Percentiles rank a stretch among this genome's conserved stretches.
These are phyloP conservation scores for Kwoniella shivajii DNA, from an alignment of 1,284 basidiomycete species.

Conservation along the genomic window DNA sequence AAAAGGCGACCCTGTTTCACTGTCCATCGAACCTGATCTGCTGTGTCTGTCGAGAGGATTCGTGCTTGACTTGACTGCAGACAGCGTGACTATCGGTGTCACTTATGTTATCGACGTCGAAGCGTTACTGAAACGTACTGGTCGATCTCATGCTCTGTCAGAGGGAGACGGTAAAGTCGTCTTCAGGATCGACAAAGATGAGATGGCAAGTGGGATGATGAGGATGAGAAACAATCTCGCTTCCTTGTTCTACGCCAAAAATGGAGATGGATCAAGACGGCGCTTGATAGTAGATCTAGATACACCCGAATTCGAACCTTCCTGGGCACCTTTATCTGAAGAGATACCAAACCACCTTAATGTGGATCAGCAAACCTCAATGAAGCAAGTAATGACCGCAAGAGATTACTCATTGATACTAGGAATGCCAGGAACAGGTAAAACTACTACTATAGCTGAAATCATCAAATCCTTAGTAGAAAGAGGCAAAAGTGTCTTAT, in stretches of 20 bases:
- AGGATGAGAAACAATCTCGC: conserved; percentile 88
- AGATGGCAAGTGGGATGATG: conserved; percentile 81
- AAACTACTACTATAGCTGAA: conserved; percentile 91
- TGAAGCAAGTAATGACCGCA: conserved; percentile 73
- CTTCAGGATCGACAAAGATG: conserved; percentile 93
- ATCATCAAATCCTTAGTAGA: conserved; percentile 78
- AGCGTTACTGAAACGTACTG: conserved; percentile 58
- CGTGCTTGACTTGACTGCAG: conserved; percentile 69
- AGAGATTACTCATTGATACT: conserved; percentile 88
- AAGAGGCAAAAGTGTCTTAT: conserved; percentile 80
- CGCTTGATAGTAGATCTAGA: conserved; percentile 79
- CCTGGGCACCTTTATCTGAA: conserved; percentile 34
- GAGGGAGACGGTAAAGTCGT: conserved; percentile 52
- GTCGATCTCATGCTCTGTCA: conserved; percentile 19
- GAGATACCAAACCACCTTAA: conserved; percentile 63
- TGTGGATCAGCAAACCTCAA: conserved; percentile 70
- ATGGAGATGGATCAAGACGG: conserved; percentile 65
- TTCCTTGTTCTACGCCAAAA: conserved; percentile 70
- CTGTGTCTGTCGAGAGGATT: conserved; percentile 83
- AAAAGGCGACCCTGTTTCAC: conserved; percentile 75
- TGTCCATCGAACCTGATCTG: conserved; percentile 81
- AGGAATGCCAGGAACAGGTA: conserved; percentile 98
- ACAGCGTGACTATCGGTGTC: conserved; percentile 71
- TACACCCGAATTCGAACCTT: conserved; percentile 64
- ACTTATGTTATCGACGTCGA: conserved; percentile 73